A percentile compares a stretch with the other conserved stretches of the same genome.
These are phyloP conservation scores for Stephania japonica DNA, from an alignment of 164 flowering plant species.

Conservation along the genomic window DNA sequence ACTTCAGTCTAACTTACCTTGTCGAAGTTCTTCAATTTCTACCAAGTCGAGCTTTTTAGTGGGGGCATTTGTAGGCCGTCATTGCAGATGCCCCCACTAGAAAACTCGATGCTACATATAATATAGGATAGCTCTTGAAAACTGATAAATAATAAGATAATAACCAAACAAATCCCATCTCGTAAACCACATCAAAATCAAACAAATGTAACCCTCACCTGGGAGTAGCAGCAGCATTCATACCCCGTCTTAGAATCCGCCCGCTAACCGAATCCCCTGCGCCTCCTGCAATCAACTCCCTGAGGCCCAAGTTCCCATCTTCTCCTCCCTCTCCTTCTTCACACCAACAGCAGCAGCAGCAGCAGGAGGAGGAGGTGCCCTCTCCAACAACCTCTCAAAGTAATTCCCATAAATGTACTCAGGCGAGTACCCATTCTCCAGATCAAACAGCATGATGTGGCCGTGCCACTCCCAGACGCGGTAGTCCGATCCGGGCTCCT, in stretches of 20 bases:
- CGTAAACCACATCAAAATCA: neutral
- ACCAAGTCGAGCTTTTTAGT: too few relatives aligned
- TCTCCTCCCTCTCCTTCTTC: slow-evolving; percentile 25
- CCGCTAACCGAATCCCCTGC: slow-evolving; percentile 29
- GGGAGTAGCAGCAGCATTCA: slow-evolving; percentile 40
- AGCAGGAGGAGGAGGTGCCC: neutral
- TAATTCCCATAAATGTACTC: slow-evolving; percentile 96
- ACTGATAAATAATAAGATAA: too few relatives aligned
- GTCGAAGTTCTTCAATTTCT: too few relatives aligned
- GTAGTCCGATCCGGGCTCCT: slow-evolving; percentile 59
- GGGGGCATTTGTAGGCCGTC: too few relatives aligned
- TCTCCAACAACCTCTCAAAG: slow-evolving; percentile 52
- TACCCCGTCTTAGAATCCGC: slow-evolving; percentile 64
- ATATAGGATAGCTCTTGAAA: too few relatives aligned
- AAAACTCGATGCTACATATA: too few relatives aligned
- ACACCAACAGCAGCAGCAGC: slow-evolving; percentile 9
- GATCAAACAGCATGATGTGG: slow-evolving; percentile 83
- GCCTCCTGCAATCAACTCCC: slow-evolving; percentile 48
- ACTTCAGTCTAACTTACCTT: too few relatives aligned
- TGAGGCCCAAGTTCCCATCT: slow-evolving; percentile 52
- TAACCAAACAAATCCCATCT: too few relatives aligned
- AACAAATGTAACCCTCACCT: slow-evolving; percentile 26
- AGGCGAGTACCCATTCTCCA: slow-evolving; percentile 66
- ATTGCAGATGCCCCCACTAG: too few relatives aligned
- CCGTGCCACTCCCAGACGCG: slow-evolving; percentile 99